phyloP scores from a whole-genome alignment of 192 early-diverging fungal species.

The Helicostylum pulchrum region DNA sequence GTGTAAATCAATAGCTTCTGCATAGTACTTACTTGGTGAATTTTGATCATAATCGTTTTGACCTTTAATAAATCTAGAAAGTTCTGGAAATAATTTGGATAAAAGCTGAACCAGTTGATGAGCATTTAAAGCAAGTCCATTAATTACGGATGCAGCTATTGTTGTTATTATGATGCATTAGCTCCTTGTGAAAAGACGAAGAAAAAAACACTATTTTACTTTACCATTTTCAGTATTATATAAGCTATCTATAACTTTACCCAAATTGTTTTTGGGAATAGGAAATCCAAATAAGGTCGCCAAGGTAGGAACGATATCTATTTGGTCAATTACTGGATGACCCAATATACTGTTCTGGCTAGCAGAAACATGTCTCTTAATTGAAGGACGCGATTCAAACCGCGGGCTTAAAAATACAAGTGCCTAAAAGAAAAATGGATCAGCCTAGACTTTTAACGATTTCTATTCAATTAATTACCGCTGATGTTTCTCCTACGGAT shows the following conservation, averaged over 20 bases:
- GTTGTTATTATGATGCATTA: not conserved
- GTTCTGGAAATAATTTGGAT: slow-evolving; percentile 1
- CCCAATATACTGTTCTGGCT: slow-evolving; percentile 29
- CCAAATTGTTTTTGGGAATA: slow-evolving; percentile 92
- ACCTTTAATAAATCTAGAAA: not conserved
- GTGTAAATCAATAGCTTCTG: slow-evolving; percentile 12
- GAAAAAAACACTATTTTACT: not conserved
- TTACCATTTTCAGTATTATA: slow-evolving; percentile 50
- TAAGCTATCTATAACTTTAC: slow-evolving; percentile 77
- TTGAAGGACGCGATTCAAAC: slow-evolving; percentile 28
- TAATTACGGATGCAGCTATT: slow-evolving; percentile 34
- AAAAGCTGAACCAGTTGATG: slow-evolving; percentile 52
- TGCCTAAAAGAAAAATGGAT: slow-evolving; percentile 26
- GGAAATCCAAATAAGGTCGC: slow-evolving; percentile 78
- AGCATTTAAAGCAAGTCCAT: slow-evolving; percentile 56
- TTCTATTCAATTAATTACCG: slow-evolving; percentile 35
- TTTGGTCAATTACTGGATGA: slow-evolving; percentile 70
- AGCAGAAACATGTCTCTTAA: slow-evolving; percentile 3
- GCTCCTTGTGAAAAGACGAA: slow-evolving; percentile 4
- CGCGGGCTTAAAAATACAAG: slow-evolving; percentile 48
- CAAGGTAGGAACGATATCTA: slow-evolving; percentile 88
- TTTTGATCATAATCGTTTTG: not conserved
- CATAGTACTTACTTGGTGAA: not conserved
- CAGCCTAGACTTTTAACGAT: not conserved
- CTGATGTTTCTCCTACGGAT: slow-evolving; percentile 50